Percentiles rank a stretch among this genome's conserved stretches.
Evolutionary conservation across 768 basidiomycete genomes (phyloP).

Genomic region (Lyophyllum semitale): DNA sequence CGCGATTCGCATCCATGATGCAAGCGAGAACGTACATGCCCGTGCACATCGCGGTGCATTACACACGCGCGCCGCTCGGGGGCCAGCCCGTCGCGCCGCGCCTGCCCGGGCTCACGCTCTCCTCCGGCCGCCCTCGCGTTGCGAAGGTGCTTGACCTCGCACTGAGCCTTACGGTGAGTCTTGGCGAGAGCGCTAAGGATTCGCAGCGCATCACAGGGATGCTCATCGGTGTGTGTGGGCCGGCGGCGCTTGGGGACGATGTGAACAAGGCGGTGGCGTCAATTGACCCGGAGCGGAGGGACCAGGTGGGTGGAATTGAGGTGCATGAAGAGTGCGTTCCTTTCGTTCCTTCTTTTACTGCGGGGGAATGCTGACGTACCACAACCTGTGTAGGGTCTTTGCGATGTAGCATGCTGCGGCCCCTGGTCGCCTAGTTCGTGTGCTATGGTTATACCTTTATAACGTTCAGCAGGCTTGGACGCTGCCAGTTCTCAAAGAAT

Average conservation of each 20-base stretch:
- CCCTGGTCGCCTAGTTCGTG: background rate
- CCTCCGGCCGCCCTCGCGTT: slow-evolving; percentile 56
- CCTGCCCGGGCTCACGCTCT: slow-evolving; percentile 41
- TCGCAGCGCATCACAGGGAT: no score
- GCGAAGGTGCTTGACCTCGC: slow-evolving; percentile 30
- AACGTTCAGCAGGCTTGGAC: no score
- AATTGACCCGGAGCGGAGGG: slow-evolving; percentile 39
- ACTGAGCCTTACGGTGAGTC: slow-evolving; percentile 38
- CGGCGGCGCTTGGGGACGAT: no score
- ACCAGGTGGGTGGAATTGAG: slow-evolving; percentile 63
- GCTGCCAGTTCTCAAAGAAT: no score
- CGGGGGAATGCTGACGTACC: no score
- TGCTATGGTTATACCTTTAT: slow-evolving; percentile 10
- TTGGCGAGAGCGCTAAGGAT: slow-evolving; percentile 41
- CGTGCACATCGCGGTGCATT: slow-evolving; percentile 55
- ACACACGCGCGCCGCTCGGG: no score
- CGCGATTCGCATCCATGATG: no score
- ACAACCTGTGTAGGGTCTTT: slow-evolving; percentile 27
- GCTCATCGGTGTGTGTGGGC: slow-evolving; percentile 66
- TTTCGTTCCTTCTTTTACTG: no score
- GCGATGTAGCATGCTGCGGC: slow-evolving; percentile 25
- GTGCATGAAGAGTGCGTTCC: no score
- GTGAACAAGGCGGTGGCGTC: no score
- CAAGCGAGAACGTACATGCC: slow-evolving; percentile 40
- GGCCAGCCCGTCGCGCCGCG: slow-evolving; percentile 19